A percentile compares a stretch with the other conserved stretches of the same genome.
Evolutionary conservation across 2,329 filamentous ascomycete species (phyloP).

Genomic region (Phyllosticta citribraziliensis): DNA sequence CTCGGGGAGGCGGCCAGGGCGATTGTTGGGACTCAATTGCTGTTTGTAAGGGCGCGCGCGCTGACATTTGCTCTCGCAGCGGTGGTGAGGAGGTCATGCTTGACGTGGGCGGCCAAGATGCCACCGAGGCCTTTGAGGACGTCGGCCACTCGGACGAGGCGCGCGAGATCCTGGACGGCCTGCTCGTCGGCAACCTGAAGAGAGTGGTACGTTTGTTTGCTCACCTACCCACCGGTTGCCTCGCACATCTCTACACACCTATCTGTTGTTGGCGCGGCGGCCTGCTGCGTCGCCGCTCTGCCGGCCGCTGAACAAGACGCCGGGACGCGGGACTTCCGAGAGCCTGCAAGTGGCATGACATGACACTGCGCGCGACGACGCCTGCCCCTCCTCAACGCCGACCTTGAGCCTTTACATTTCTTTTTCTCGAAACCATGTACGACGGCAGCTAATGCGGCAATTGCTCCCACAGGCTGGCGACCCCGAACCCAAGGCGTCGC

Average conservation of each 20-base stretch:
- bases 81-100: conserved; percentile 97
- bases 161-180: conserved; percentile 70
- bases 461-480: conserved; percentile 56
- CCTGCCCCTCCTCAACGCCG: neutral
- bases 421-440: neutral
- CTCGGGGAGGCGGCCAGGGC: neutral
- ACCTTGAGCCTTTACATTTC: neutral
- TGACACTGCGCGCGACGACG: too few species aligned
- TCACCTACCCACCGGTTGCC: neutral
- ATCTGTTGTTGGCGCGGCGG: too few species aligned
- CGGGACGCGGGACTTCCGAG: neutral
- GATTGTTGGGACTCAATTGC: neutral
- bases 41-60: neutral
- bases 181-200: conserved; percentile 29
- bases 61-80: conserved; percentile 38
- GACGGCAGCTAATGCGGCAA: conserved; percentile 10
- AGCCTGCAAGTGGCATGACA: neutral
- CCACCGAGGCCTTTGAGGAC: conserved; percentile 97
- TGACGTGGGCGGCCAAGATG: conserved; percentile 90
- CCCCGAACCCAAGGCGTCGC: conserved; percentile 57
- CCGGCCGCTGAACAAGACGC: neutral
- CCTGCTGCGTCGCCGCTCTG: too few species aligned
- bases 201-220: conserved; percentile 21
- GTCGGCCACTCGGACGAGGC: conserved; percentile 99
- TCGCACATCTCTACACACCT: neutral